Conservation (phyloP, 129 eudicot genomes). For the Tagetes patula region DNA sequence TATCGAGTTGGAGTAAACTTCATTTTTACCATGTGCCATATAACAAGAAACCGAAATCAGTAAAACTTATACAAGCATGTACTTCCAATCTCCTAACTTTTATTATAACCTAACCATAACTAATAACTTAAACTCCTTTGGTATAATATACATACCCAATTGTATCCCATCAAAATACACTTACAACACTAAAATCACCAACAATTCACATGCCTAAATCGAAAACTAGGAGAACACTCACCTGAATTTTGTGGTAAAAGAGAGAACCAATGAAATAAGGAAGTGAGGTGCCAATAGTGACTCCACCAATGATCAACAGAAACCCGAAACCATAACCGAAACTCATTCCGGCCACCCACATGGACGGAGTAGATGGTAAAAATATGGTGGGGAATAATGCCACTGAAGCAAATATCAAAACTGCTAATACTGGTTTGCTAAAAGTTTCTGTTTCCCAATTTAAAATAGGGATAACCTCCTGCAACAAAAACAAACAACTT, state of each 20-base stretch:
- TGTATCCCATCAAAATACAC: not conserved
- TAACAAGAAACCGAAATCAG: not conserved
- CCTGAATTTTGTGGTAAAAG: conserved; percentile 77
- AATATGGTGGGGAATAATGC: conserved; percentile 74
- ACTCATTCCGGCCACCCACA: conserved; percentile 99
- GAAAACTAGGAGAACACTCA: conserved; percentile 27
- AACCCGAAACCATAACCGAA: conserved; percentile 93
- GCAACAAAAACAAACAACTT: conserved; percentile 21
- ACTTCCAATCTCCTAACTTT: not conserved
- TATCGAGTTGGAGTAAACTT: not conserved
- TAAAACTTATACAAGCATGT: not conserved
- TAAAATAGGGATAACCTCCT: conserved; percentile 81
- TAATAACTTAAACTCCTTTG: too few relatives aligned
- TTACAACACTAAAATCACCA: not conserved
- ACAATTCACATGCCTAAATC: not conserved
- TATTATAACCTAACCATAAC: not conserved
- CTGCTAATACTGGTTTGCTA: conserved; percentile 66
- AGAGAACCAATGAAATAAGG: conserved; percentile 80
- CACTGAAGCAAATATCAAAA: conserved; percentile 65
- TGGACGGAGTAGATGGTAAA: conserved; percentile 87
- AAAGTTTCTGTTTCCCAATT: conserved; percentile 82
- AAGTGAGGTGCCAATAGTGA: conserved; percentile 64
- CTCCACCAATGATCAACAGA: conserved; percentile 61
- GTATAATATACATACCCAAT: not conserved
- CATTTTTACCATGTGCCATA: not conserved